Evolutionary conservation across 768 basidiomycete genomes (phyloP).

Genomic region (Rhodotorula graminis): DNA sequence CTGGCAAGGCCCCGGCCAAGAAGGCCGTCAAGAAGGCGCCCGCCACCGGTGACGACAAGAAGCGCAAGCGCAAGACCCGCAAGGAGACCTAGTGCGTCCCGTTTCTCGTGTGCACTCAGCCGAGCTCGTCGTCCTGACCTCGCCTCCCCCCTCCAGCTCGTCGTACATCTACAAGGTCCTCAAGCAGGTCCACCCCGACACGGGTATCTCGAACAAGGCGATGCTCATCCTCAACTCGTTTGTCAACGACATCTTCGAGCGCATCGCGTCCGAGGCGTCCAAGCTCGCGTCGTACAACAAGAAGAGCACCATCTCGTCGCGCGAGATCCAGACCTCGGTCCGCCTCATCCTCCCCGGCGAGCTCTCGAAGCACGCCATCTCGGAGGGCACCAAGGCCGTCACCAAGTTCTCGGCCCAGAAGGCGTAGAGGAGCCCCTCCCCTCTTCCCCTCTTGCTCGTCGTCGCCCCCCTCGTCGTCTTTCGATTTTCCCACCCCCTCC

Average conservation of each 20-base stretch:
- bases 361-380: slow-evolving; percentile 81
- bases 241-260: slow-evolving; percentile 90
- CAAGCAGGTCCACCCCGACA: slow-evolving; percentile 96
- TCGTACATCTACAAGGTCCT: slow-evolving; percentile 89
- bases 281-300: slow-evolving; percentile 95
- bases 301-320: slow-evolving; percentile 97
- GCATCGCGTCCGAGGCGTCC: slow-evolving; percentile 62
- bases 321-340: slow-evolving; percentile 96
- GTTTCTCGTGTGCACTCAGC: background rate
- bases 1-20: slow-evolving; percentile 40
- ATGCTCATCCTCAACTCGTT: slow-evolving; percentile 90
- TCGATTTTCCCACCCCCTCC: no score
- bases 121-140: slow-evolving; percentile 36
- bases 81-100: slow-evolving; percentile 67
- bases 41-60: slow-evolving; percentile 49
- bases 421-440: background rate
- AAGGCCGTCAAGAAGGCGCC: slow-evolving; percentile 43
- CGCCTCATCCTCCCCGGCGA: slow-evolving; percentile 95
- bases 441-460: no score
- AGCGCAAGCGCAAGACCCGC: slow-evolving; percentile 57
- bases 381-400: slow-evolving; percentile 76
- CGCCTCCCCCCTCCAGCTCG: slow-evolving; percentile 43
- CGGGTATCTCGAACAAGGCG: slow-evolving; percentile 96
- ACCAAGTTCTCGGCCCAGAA: background rate
- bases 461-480: no score